Percentiles rank a stretch among this genome's conserved stretches.
These are phyloP conservation scores for Pichia sp. DNA, from an alignment of 1,139 yeast genomes.

Conservation along the genomic window DNA sequence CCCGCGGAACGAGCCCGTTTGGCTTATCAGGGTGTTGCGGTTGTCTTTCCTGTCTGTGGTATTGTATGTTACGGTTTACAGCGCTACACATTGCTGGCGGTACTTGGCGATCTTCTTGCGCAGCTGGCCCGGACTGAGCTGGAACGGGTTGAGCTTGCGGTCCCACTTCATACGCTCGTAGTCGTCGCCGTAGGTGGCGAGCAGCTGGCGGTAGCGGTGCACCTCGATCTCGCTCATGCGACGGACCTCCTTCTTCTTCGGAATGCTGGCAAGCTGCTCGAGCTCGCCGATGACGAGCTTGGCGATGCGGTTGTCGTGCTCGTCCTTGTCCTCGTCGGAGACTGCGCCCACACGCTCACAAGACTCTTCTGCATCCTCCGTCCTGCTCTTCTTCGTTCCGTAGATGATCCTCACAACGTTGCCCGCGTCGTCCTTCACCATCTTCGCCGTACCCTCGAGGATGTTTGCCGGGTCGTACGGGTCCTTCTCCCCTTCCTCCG, in stretches of 20 bases:
- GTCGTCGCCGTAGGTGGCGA: slow-evolving; percentile 81
- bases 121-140: slow-evolving; percentile 75
- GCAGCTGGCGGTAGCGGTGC: slow-evolving; percentile 63
- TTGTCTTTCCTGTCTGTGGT: too few species aligned
- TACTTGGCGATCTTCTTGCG: slow-evolving; percentile 13
- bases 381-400: slow-evolving; percentile 47
- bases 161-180: slow-evolving; percentile 92
- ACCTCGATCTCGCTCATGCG: slow-evolving; percentile 67
- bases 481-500: slow-evolving; percentile 33
- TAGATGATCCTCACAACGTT: slow-evolving; percentile 66
- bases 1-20: too few species aligned
- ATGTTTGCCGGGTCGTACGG: slow-evolving; percentile 54
- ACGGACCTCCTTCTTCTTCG: slow-evolving; percentile 46
- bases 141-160: slow-evolving; percentile 73
- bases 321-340: slow-evolving; percentile 30
- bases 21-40: too few species aligned
- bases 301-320: slow-evolving; percentile 35
- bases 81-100: too few species aligned
- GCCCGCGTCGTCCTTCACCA: slow-evolving; percentile 70
- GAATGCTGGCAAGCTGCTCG: slow-evolving; percentile 58
- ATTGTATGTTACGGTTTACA: too few species aligned
- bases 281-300: slow-evolving; percentile 46
- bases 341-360: too few species aligned
- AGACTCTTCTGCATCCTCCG: too few species aligned
- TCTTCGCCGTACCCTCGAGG: slow-evolving; percentile 79